Percentiles rank a stretch among this genome's conserved stretches.
Conservation (phyloP, 2,329 filamentous ascomycete genomes). For the Penicillium expansum region DNA sequence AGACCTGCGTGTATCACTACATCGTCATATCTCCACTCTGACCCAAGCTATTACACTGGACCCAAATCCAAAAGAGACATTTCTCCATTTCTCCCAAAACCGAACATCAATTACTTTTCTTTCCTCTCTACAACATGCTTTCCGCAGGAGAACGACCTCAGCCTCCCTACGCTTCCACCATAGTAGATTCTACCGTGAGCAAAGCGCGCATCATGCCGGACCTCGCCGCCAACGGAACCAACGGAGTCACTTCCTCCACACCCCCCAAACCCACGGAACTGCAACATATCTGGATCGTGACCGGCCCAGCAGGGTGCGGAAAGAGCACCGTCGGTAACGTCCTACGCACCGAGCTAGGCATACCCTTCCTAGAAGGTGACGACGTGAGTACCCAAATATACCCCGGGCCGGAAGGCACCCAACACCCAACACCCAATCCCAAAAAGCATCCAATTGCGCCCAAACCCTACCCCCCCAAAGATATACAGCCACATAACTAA, state of each 20-base stretch:
- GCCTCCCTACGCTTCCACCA: slow-evolving; percentile 21
- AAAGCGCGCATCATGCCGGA: slow-evolving; percentile 21
- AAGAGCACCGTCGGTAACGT: slow-evolving; percentile 72
- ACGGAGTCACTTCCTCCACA: slow-evolving; percentile 15
- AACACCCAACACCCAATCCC: too few species aligned
- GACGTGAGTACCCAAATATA: slow-evolving; percentile 60
- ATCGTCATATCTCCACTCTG: slow-evolving; percentile 21
- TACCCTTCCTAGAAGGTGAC: slow-evolving; percentile 76
- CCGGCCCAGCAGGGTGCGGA: slow-evolving; percentile 74
- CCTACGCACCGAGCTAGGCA: slow-evolving; percentile 59
- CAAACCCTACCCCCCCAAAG: background rate
- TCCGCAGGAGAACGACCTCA: slow-evolving; percentile 40
- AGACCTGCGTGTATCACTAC: slow-evolving; percentile 14
- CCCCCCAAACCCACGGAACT: slow-evolving; percentile 17
- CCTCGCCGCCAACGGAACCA: slow-evolving; percentile 10
- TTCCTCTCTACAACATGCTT: slow-evolving; percentile 35
- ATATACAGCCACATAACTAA: background rate
- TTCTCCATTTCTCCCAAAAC: background rate
- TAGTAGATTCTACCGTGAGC: slow-evolving; percentile 22
- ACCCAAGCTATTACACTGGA: slow-evolving; percentile 12
- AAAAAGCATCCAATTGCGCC: background rate
- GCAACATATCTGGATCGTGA: slow-evolving; percentile 78
- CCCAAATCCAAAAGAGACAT: background rate
- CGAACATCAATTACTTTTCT: background rate
- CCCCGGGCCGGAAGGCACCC: too few species aligned